Conservation (phyloP, 2,329 filamentous ascomycete genomes). For the Bipolaris sorokiniana region DNA sequence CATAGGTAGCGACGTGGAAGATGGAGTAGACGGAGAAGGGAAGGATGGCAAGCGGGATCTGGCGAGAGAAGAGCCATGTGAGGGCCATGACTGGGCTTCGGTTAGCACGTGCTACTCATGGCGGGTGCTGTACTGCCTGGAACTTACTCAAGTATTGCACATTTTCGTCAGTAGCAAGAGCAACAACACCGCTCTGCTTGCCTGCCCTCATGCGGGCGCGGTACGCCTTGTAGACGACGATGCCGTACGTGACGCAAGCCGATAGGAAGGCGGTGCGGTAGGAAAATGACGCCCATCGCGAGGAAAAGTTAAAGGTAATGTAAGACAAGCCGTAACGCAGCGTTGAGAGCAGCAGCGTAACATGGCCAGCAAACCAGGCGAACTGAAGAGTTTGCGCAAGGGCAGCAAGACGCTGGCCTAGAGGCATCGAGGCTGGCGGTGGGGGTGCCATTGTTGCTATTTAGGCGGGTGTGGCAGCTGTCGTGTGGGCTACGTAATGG, state of each 20-base stretch:
- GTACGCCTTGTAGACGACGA: conserved; percentile 98
- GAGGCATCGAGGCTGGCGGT: conserved; percentile 70
- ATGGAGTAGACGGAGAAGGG: conserved; percentile 97
- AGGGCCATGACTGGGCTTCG: conserved; percentile 77
- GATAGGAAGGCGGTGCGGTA: conserved; percentile 92
- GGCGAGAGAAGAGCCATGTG: conserved; percentile 90
- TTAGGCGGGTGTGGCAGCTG: conserved; percentile 26
- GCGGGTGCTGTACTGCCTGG: neutral
- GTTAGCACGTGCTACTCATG: conserved; percentile 27
- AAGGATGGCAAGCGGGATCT: conserved; percentile 87
- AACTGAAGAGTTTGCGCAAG: conserved; percentile 93
- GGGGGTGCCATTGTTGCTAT: conserved; percentile 70
- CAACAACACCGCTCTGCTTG: conserved; percentile 67
- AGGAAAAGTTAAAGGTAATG: conserved; percentile 85
- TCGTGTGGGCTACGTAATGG: conserved; percentile 35
- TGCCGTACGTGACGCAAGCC: conserved; percentile 91
- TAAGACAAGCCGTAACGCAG: conserved; percentile 85
- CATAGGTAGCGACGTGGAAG: conserved; percentile 98
- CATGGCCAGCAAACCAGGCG: conserved; percentile 73
- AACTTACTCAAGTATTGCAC: conserved; percentile 92
- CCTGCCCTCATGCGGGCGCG: conserved; percentile 81
- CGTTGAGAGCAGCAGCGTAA: conserved; percentile 82
- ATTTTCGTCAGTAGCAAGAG: conserved; percentile 86
- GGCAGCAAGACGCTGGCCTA: conserved; percentile 74
- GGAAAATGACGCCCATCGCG: conserved; percentile 75